phyloP scores from a whole-genome alignment of 2,329 filamentous ascomycete species.

The Thelonectria rubi region DNA sequence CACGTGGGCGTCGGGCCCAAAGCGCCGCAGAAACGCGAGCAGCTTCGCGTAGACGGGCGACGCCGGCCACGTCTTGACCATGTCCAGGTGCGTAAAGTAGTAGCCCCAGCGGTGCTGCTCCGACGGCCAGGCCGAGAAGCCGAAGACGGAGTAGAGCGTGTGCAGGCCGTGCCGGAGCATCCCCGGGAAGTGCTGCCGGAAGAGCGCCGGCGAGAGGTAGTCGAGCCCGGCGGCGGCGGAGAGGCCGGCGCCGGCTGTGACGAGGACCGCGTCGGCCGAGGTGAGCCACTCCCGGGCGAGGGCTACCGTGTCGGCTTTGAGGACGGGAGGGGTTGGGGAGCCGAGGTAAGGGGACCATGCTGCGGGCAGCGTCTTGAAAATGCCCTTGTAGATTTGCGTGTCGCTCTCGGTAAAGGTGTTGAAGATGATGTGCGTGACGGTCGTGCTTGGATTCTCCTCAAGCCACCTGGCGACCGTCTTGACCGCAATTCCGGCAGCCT shows the following conservation, averaged over 20 bases:
- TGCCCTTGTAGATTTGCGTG: conserved; percentile 18
- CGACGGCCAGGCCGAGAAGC: conserved; percentile 28
- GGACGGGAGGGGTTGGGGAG: not conserved
- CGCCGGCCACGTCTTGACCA: conserved; percentile 33
- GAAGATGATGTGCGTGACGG: conserved; percentile 33
- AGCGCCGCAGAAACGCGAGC: conserved; percentile 15
- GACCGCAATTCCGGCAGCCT: conserved; percentile 32
- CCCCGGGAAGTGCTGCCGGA: conserved; percentile 24
- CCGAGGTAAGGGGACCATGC: not conserved
- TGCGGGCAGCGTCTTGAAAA: not conserved
- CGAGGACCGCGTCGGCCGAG: conserved; percentile 33
- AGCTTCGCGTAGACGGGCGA: conserved; percentile 28
- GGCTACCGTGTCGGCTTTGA: not conserved
- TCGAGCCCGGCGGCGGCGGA: conserved; percentile 37
- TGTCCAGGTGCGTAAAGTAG: conserved; percentile 38
- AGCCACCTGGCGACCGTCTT: conserved; percentile 24
- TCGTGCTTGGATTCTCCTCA: conserved; percentile 13
- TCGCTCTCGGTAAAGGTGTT: conserved; percentile 36
- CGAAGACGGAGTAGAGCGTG: conserved; percentile 35
- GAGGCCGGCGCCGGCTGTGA: conserved; percentile 36
- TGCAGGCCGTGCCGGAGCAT: conserved; percentile 31
- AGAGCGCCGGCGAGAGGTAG: conserved; percentile 32
- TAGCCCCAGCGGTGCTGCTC: conserved; percentile 39
- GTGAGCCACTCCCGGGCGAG: conserved; percentile 27
- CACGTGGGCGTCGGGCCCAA: conserved; percentile 30